phyloP scores from a whole-genome alignment of 352 stramenopile species.

The Globisporangium okanoganense region DNA sequence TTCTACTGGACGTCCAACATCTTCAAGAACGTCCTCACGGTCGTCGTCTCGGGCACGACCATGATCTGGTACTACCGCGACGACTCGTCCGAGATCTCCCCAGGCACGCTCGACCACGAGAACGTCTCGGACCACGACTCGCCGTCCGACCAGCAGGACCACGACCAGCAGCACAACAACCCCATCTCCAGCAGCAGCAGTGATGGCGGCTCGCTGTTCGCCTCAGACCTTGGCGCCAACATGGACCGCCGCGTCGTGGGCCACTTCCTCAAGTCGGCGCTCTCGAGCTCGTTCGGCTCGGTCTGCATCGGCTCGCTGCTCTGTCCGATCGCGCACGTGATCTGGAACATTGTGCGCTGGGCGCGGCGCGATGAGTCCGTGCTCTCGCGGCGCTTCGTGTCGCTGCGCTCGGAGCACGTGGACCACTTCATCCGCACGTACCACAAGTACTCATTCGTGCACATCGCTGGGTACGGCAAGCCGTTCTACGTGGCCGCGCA shows the following conservation, averaged over 20 bases:
- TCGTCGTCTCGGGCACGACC: constrained; percentile 72
- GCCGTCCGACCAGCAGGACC: constrained; percentile 9
- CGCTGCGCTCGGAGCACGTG: constrained; percentile 54
- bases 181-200: constrained; percentile 7
- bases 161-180: not conserved
- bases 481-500: constrained; percentile 75
- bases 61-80: constrained; percentile 87
- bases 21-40: constrained; percentile 80
- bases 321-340: constrained; percentile 66
- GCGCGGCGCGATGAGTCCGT: constrained; percentile 67
- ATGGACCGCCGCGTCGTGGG: constrained; percentile 56
- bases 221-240: constrained; percentile 12
- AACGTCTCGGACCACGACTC: constrained; percentile 38
- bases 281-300: constrained; percentile 79
- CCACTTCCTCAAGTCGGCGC: constrained; percentile 58
- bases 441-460: constrained; percentile 84
- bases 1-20: constrained; percentile 89
- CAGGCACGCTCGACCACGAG: constrained; percentile 21
- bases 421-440: constrained; percentile 82
- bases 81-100: constrained; percentile 57
- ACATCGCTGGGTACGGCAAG: constrained; percentile 80
- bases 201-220: constrained; percentile 9
- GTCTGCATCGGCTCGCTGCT: constrained; percentile 81
- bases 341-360: constrained; percentile 79
- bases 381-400: constrained; percentile 52